These are phyloP conservation scores for Hypoxylon perforatum DNA, from an alignment of 495 filamentous ascomycete genomes.

Conservation along the genomic window DNA sequence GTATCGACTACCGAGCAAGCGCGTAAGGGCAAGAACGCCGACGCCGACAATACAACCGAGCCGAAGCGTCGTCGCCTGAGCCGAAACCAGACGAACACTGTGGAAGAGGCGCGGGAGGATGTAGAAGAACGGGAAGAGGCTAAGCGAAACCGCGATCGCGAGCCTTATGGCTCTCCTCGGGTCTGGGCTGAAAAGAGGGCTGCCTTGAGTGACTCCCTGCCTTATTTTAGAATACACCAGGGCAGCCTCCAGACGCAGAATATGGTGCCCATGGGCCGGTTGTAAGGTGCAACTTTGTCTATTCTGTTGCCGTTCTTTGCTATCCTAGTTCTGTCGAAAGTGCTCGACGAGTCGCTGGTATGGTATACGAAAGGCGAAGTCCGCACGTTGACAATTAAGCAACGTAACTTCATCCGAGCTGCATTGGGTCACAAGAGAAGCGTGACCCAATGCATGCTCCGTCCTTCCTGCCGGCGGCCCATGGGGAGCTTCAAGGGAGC, in stretches of 20 bases:
- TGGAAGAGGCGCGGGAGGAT: no score
- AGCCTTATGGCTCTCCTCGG: constrained; percentile 57
- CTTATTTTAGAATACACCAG: constrained; percentile 73
- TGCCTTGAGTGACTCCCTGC: constrained; percentile 72
- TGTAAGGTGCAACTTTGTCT: constrained; percentile 40
- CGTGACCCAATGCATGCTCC: no score
- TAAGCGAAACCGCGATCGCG: no score
- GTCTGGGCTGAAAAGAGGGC: constrained; percentile 72
- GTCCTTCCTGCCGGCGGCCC: no score
- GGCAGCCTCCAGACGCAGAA: constrained; percentile 65
- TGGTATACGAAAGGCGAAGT: constrained; percentile 53
- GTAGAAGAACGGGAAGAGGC: no score
- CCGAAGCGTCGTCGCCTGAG: no score
- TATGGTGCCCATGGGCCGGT: constrained; percentile 62
- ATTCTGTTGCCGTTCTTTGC: constrained; percentile 50
- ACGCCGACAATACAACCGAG: no score
- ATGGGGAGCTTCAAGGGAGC: no score
- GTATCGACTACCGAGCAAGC: no score
- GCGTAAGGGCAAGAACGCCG: no score
- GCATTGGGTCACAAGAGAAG: no score
- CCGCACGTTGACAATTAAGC: constrained; percentile 35
- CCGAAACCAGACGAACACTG: no score
- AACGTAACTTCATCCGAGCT: constrained; percentile 40
- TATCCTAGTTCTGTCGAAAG: constrained; percentile 41
- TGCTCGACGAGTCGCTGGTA: constrained; percentile 37